Evolutionary conservation across 2,329 filamentous ascomycete genomes (phyloP).

Genomic region (Metarhizium robertsii): DNA sequence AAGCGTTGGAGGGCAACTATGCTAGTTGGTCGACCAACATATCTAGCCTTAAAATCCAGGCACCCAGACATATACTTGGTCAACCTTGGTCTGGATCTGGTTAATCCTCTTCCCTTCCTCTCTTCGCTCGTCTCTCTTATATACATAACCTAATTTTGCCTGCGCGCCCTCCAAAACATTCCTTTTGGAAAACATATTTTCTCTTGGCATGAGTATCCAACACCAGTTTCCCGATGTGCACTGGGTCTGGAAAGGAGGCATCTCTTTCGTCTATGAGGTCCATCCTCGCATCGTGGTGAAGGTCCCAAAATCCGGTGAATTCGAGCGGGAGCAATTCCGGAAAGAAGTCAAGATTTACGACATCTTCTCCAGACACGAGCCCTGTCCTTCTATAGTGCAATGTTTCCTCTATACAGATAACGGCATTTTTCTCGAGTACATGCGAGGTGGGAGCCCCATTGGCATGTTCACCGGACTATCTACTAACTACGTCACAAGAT

Average conservation of each 20-base stretch:
- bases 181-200: not conserved
- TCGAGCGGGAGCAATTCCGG: not conserved
- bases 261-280: slow-evolving; percentile 1
- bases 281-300: slow-evolving; percentile 1
- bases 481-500: not conserved
- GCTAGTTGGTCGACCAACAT: no score
- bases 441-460: not conserved
- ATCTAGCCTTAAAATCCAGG: not conserved
- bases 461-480: not conserved
- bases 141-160: not conserved
- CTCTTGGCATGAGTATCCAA: not conserved
- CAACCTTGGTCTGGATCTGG: not conserved
- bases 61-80: not conserved
- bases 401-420: not conserved
- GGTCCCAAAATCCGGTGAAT: not conserved
- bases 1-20: no score
- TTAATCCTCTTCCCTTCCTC: not conserved
- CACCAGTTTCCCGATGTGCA: not conserved
- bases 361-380: not conserved
- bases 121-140: not conserved
- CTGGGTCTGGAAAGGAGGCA: not conserved
- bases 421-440: slow-evolving; percentile 1
- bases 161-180: not conserved
- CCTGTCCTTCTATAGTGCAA: not conserved
- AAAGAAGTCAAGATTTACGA: not conserved